Evolutionary conservation across 768 basidiomycete species (phyloP).

Genomic region (Calocybe indica): DNA sequence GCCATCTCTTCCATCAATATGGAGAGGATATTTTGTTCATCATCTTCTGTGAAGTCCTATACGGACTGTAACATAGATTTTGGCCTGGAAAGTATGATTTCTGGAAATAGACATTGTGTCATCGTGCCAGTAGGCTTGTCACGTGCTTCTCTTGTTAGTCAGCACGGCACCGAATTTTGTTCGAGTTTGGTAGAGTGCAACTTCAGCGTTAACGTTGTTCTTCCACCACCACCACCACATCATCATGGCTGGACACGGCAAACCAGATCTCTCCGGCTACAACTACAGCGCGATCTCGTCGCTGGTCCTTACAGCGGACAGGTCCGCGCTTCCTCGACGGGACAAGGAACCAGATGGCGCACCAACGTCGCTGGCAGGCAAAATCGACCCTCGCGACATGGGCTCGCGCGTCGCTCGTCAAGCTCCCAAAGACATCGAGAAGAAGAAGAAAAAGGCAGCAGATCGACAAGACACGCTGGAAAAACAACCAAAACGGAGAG

Average conservation of each 20-base stretch:
- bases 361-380: slow-evolving; percentile 86
- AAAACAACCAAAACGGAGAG: slow-evolving; percentile 53
- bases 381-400: slow-evolving; percentile 89
- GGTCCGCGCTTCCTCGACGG: slow-evolving; percentile 71
- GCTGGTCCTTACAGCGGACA: slow-evolving; percentile 89
- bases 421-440: slow-evolving; percentile 82
- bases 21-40: no score
- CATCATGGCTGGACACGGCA: slow-evolving; percentile 27
- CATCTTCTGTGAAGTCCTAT: no score
- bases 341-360: slow-evolving; percentile 98
- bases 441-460: slow-evolving; percentile 86
- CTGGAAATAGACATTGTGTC: no score
- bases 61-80: no score
- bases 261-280: slow-evolving; percentile 84
- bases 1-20: no score
- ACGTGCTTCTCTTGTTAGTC: no score
- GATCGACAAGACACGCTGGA: slow-evolving; percentile 55
- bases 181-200: no score
- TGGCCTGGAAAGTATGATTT: no score
- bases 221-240: slow-evolving; percentile 1
- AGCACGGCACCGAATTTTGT: no score
- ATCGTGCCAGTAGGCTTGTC: no score
- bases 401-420: slow-evolving; percentile 83
- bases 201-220: no score
- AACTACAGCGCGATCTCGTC: slow-evolving; percentile 96